Conservation (phyloP, 1,139 yeast genomes). For the Yamadazyma kanchanaburiensis region DNA sequence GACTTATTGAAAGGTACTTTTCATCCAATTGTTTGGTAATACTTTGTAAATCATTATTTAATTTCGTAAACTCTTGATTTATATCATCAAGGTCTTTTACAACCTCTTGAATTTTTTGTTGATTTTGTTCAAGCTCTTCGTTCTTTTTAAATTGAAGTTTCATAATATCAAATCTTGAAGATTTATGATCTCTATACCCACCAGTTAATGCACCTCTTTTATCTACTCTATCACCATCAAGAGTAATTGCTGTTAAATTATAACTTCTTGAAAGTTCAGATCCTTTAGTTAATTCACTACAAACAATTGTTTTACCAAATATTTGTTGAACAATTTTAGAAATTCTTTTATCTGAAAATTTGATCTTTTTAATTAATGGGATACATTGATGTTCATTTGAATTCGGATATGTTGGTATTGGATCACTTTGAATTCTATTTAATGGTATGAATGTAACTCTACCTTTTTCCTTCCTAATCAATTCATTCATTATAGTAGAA, state of each 20-base stretch:
- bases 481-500: slow-evolving; percentile 68
- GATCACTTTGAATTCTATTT: slow-evolving; percentile 52
- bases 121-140: slow-evolving; percentile 40
- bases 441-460: slow-evolving; percentile 90
- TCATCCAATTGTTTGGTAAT: slow-evolving; percentile 36
- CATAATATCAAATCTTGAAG: slow-evolving; percentile 69
- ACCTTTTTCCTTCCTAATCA: slow-evolving; percentile 69
- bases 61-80: slow-evolving; percentile 24
- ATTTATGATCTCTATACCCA: slow-evolving; percentile 74
- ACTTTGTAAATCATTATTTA: slow-evolving; percentile 45
- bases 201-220: slow-evolving; percentile 83
- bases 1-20: slow-evolving; percentile 39
- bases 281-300: slow-evolving; percentile 67
- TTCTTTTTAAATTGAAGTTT: slow-evolving; percentile 52
- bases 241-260: slow-evolving; percentile 74
- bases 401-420: slow-evolving; percentile 46
- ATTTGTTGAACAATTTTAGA: slow-evolving; percentile 71
- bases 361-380: slow-evolving; percentile 73
- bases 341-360: slow-evolving; percentile 48
- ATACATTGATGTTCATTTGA: slow-evolving; percentile 54
- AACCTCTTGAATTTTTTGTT: slow-evolving; percentile 20
- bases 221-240: slow-evolving; percentile 90
- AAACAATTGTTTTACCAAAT: slow-evolving; percentile 79
- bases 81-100: slow-evolving; percentile 19
- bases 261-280: slow-evolving; percentile 61